Base-by-base conservation (phyloP, 495 filamentous ascomycete species). In the Aspergillus cavernicola region DNA sequence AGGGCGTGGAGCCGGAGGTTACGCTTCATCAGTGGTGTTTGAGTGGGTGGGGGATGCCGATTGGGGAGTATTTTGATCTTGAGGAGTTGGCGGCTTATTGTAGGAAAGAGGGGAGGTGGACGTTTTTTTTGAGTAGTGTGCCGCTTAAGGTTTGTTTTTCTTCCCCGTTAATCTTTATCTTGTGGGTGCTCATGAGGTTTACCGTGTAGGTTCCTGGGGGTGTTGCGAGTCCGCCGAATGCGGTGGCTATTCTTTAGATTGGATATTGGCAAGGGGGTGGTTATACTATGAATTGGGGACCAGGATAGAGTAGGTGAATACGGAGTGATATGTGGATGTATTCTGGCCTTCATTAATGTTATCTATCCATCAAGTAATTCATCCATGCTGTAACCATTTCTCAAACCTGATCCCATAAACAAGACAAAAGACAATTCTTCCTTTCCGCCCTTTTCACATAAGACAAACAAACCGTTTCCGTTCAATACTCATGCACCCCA, bases 11-110 rank as follows among this genome's bases (percentile, higher is more conserved):
- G 10, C 26, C 40, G 13, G 58, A 61, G 13, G 56, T 61, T 11
- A 64, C 57, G 11, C 52, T 84, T 46, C 80, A 83, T 62, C 70
- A 83, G 56, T 80, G 72, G 73, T 56, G 79, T 24, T 58, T 84
- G 22, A 74, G 67, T 4, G 75, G 76, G 7, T 85, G 78, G 79
- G 81, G 81, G 3, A 52, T 75, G 53, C 80, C 80, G 4, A 80
- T 85, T 58, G 80, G 80, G 1, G 81, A 85, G 66, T 59, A 82
- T 55, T 83, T 81, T 64, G 77, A 84, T 65, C 55, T 83, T 33
- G 78, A 83, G 66, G 60, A 59, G 31, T 59, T 83, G 56, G 60
- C 60, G 18, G 49, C 59, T 57, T 66, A 70, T 53, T 83, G 80
- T 68, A 56, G 64, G 39, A 56, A 71, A 55, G 55, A 61, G 49